Base-by-base conservation (phyloP, 768 basidiomycete species). In the Hygrocybe coccinea region DNA sequence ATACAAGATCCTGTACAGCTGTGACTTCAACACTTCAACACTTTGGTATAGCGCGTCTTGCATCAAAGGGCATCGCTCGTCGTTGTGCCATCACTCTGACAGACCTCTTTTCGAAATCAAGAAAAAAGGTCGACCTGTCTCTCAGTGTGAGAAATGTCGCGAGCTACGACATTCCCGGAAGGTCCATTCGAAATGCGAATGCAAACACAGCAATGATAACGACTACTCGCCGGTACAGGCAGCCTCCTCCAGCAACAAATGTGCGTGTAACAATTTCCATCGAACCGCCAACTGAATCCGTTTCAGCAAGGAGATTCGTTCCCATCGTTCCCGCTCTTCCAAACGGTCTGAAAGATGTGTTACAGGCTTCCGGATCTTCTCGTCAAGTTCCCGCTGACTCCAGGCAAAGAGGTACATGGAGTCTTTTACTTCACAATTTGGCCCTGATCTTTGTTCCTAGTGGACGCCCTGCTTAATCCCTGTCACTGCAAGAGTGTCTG, bases 31-130 rank as follows among this genome's bases (percentile, higher is more conserved):
- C n/a, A n/a, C n/a, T n/a, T n/a, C n/a, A 29, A 29, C 59, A 29
- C 33, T n/a, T 21, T 15, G 47, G 56, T 50, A 59, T 63, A 94
- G 93, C 70, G 89, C 88, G 75, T 87, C 91, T 11, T 97, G 94
- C 70, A 94, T 95, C 67, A 94, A 94, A 72, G 94, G 94, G 0
- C 93, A 97, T 65, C 85, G 94, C 52, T 94, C 93, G 11, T 92
- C 91, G 2, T 83, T 83, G 12, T 97, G 94, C 68, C 80, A 81
- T 47, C 94, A 97, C 66, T 84, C 84, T 29, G 89, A 92, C 62
- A 78, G 94, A 17, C 91, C 92, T 3, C 76, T 97, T n/a, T 93
- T 90, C 59, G 91, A 95, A 68, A 85, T 95, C 56, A 91, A 93
- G 78, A 90, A 88, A 76, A 94, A 95, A 67, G 94, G 94, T 2